Percentiles rank a stretch among this genome's conserved stretches.
Evolutionary conservation across 2,329 filamentous ascomycete genomes (phyloP).

Genomic region (Penicillium nordicum): DNA sequence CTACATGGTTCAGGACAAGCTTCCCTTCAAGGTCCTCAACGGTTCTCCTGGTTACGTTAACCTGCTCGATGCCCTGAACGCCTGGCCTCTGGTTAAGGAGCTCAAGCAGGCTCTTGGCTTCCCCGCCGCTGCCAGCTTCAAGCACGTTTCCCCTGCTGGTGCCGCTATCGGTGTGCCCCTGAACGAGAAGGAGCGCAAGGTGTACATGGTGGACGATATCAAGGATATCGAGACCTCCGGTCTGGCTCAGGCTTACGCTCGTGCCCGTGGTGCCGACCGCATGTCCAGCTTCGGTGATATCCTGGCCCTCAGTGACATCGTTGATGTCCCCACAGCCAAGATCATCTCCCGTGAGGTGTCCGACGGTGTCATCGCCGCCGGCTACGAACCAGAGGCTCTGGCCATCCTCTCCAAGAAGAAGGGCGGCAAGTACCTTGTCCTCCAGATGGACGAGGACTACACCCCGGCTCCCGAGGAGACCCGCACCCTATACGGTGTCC

Average conservation of each 20-base stretch:
- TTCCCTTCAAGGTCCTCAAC: slow-evolving; percentile 92
- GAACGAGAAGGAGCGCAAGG: slow-evolving; percentile 83
- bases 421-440: slow-evolving; percentile 90
- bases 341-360: slow-evolving; percentile 98
- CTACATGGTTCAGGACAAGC: slow-evolving; percentile 65
- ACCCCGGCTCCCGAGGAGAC: slow-evolving; percentile 71
- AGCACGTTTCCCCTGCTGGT: slow-evolving; percentile 96
- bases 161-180: slow-evolving; percentile 90
- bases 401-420: slow-evolving; percentile 97
- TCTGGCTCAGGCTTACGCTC: slow-evolving; percentile 91
- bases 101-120: slow-evolving; percentile 81
- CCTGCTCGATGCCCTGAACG: slow-evolving; percentile 90
- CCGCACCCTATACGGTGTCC: slow-evolving; percentile 86
- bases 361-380: slow-evolving; percentile 90
- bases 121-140: slow-evolving; percentile 95
- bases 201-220: slow-evolving; percentile 98
- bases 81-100: slow-evolving; percentile 96
- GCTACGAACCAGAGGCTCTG: slow-evolving; percentile 78
- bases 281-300: slow-evolving; percentile 99
- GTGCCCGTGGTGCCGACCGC: slow-evolving; percentile 90
- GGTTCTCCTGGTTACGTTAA: slow-evolving; percentile 97
- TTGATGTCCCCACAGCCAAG: slow-evolving; percentile 89
- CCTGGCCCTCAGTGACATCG: slow-evolving; percentile 85
- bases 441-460: slow-evolving; percentile 90
- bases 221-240: slow-evolving; percentile 78